A percentile compares a stretch with the other conserved stretches of the same genome.
phyloP scores from a whole-genome alignment of 805 yeast species.

The Lachancea sp. region DNA sequence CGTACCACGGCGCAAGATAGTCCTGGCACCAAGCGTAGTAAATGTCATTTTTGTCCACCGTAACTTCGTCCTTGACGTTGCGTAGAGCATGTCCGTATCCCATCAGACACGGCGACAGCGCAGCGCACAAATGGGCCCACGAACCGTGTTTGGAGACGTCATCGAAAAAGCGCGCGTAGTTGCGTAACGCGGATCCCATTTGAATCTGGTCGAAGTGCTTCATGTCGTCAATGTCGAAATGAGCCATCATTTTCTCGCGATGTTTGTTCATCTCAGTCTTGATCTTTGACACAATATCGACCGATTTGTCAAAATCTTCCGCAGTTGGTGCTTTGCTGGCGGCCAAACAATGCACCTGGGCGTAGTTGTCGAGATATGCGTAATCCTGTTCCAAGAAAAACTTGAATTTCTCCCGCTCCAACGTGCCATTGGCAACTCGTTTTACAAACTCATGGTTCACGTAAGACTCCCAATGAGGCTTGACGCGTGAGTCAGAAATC shows the following conservation, averaged over 20 bases:
- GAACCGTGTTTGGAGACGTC: slow-evolving; percentile 48
- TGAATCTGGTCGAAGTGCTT: slow-evolving; percentile 40
- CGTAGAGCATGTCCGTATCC: slow-evolving; percentile 60
- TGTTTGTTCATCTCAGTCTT: slow-evolving; percentile 53
- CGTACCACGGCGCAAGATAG: slow-evolving; percentile 54
- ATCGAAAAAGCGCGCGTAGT: slow-evolving; percentile 55
- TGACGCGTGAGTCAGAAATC: slow-evolving; percentile 48
- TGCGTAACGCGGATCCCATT: slow-evolving; percentile 51
- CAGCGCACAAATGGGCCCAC: slow-evolving; percentile 59
- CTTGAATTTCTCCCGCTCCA: slow-evolving; percentile 46
- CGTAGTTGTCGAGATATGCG: slow-evolving; percentile 61
- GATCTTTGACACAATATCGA: slow-evolving; percentile 45
- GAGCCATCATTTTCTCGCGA: slow-evolving; percentile 40
- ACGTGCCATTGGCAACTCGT: slow-evolving; percentile 44
- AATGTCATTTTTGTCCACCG: slow-evolving; percentile 23
- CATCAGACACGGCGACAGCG: slow-evolving; percentile 68
- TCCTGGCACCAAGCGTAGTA: slow-evolving; percentile 52
- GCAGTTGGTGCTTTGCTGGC: slow-evolving; percentile 55
- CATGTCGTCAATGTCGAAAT: slow-evolving; percentile 34
- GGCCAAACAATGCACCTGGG: slow-evolving; percentile 57
- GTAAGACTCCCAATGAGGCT: slow-evolving; percentile 51
- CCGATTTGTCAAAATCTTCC: slow-evolving; percentile 44
- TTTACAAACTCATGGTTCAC: slow-evolving; percentile 56
- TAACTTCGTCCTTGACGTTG: slow-evolving; percentile 30
- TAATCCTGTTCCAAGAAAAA: slow-evolving; percentile 55